These are phyloP conservation scores for Mycena capillaripes DNA, from an alignment of 768 basidiomycete genomes.

Conservation along the genomic window DNA sequence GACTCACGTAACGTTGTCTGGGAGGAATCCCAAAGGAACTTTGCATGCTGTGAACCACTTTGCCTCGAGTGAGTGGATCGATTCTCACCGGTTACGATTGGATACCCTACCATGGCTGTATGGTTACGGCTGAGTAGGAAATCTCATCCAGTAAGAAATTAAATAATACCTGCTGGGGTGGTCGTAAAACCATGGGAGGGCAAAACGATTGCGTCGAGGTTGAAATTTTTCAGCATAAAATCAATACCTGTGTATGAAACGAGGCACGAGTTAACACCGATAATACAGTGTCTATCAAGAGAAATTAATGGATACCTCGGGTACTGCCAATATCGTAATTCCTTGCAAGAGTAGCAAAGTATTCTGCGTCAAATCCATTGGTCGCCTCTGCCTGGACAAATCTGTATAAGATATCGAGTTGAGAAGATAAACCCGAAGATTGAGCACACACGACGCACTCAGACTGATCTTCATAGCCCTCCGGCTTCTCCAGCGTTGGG, in stretches of 20 bases:
- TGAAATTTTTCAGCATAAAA: background rate
- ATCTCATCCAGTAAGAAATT: constrained; percentile 1
- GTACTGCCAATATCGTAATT: background rate
- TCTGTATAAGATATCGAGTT: constrained; percentile 1
- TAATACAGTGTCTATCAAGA: constrained; percentile 1
- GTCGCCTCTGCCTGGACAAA: background rate
- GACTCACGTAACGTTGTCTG: constrained; percentile 1
- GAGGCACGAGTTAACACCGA: background rate
- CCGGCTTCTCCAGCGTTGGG: constrained; percentile 51
- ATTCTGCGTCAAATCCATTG: background rate
- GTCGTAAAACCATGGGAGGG: background rate
- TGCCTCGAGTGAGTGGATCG: background rate
- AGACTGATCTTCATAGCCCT: background rate
- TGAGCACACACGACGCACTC: background rate
- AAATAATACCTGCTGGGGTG: background rate
- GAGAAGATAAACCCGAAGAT: constrained; percentile 1
- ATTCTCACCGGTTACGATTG: background rate
- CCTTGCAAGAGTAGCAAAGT: background rate
- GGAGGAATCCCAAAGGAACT: background rate
- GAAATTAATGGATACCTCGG: constrained; percentile 1
- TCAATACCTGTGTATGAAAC: background rate
- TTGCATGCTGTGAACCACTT: background rate
- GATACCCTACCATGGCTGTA: background rate
- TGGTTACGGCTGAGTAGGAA: background rate
- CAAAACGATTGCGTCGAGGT: background rate